These are phyloP conservation scores for Pseudogymnoascus sp. DNA, from an alignment of 2,329 filamentous ascomycete genomes.

Conservation along the genomic window DNA sequence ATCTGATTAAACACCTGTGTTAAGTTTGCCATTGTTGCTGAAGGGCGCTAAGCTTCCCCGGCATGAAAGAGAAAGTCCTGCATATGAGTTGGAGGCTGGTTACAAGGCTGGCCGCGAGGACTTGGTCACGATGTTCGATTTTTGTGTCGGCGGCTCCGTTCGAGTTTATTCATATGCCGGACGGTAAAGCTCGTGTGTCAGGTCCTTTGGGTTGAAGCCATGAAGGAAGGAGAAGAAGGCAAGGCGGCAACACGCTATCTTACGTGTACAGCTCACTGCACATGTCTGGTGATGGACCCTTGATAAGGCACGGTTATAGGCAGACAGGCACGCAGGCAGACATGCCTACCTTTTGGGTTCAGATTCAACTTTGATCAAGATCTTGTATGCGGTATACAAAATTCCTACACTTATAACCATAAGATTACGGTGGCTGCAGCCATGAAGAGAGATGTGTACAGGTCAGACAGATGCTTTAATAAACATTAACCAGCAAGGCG, in stretches of 20 bases:
- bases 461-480: not conserved
- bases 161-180: not conserved
- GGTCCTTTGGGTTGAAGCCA: not conserved
- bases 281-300: not conserved
- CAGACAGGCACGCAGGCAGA: not conserved
- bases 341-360: not conserved
- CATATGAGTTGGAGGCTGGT: not conserved
- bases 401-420: not conserved
- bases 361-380: not conserved
- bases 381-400: not conserved
- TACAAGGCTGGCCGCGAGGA: not conserved
- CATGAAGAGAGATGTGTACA: not conserved
- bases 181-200: not conserved
- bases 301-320: not conserved
- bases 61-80: slow-evolving; percentile 12
- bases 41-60: slow-evolving; percentile 12
- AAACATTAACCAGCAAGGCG: not conserved
- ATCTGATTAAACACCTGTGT: slow-evolving; percentile 13
- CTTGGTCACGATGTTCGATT: not conserved
- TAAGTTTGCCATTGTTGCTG: slow-evolving; percentile 12
- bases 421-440: not conserved
- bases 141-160: not conserved
- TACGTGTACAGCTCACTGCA: not conserved
- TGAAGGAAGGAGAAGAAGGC: not conserved
- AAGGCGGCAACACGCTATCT: not conserved